A percentile compares a stretch with the other conserved stretches of the same genome.
Evolutionary conservation across 1,139 yeast species (phyloP).

Genomic region (Yamadazyma friedrichii): DNA sequence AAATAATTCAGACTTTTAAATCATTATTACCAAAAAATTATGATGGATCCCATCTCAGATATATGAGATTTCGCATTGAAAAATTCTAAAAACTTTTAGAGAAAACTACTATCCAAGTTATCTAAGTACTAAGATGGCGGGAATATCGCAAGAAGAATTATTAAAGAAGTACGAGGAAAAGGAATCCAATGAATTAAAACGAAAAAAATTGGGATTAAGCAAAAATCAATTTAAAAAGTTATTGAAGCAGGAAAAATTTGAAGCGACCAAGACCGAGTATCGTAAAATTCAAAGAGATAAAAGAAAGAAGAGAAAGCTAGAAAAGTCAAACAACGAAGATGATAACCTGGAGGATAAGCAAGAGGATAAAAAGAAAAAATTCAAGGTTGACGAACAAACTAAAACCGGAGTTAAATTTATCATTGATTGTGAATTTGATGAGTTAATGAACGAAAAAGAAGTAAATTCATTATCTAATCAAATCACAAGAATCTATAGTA

Average conservation of each 20-base stretch:
- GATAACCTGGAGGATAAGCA: not conserved
- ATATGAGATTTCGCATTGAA: no score
- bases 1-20: slow-evolving; percentile 45
- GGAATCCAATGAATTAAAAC: slow-evolving; percentile 11
- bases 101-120: no score
- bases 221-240: slow-evolving; percentile 78
- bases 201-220: slow-evolving; percentile 26
- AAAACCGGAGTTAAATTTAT: slow-evolving; percentile 54
- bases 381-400: slow-evolving; percentile 39
- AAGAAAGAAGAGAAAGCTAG: slow-evolving; percentile 42
- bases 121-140: not conserved
- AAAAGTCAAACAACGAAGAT: slow-evolving; percentile 21
- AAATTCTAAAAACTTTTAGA: no score
- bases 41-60: no score
- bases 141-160: slow-evolving; percentile 9
- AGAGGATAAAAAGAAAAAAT: slow-evolving; percentile 26
- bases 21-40: no score
- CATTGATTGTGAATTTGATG: slow-evolving; percentile 89
- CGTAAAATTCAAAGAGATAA: slow-evolving; percentile 52
- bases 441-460: slow-evolving; percentile 80
- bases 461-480: slow-evolving; percentile 77
- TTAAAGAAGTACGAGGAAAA: slow-evolving; percentile 11
- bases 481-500: slow-evolving; percentile 77
- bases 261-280: slow-evolving; percentile 60
- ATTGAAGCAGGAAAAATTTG: slow-evolving; percentile 60